Percentiles rank a stretch among this genome's conserved stretches.
Evolutionary conservation across 2,329 filamentous ascomycete species (phyloP).

Genomic region (Tolypocladium sp.): DNA sequence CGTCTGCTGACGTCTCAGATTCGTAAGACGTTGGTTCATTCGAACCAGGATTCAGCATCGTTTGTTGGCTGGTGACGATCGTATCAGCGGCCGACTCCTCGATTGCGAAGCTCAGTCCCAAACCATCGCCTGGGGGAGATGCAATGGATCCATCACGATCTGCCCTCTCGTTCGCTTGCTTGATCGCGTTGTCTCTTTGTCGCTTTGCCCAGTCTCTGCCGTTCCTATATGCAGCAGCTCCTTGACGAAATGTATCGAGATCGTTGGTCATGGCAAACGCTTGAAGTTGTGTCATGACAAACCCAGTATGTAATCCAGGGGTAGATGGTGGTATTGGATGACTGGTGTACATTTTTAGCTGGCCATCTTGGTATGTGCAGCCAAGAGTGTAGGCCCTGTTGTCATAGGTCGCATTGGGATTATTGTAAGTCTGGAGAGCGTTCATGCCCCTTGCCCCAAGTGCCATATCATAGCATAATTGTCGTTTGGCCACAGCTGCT

Average conservation of each 20-base stretch:
- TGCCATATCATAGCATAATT: too few species aligned
- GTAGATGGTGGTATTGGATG: constrained; percentile 7
- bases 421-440: too few species aligned
- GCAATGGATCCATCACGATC: too few species aligned
- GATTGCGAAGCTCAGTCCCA: too few species aligned
- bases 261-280: constrained; percentile 16
- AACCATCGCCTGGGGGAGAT: too few species aligned
- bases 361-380: constrained; percentile 25
- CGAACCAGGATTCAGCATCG: too few species aligned
- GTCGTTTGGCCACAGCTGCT: too few species aligned
- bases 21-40: too few species aligned
- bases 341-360: constrained; percentile 23
- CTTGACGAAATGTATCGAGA: constrained; percentile 21
- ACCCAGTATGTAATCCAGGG: constrained; percentile 15
- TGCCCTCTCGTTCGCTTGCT: constrained; percentile 14
- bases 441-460: too few species aligned
- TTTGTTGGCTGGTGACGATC: too few species aligned
- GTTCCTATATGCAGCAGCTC: constrained; percentile 28
- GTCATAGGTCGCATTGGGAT: constrained; percentile 13
- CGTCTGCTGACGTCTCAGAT: too few species aligned
- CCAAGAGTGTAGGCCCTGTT: constrained; percentile 22
- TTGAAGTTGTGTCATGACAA: constrained; percentile 27
- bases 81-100: too few species aligned
- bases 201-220: constrained; percentile 26
- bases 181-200: constrained; percentile 24